Percentiles rank a stretch among this genome's conserved stretches.
Evolutionary conservation across 2,329 filamentous ascomycete species (phyloP).

Genomic region (Cercospora sp.): DNA sequence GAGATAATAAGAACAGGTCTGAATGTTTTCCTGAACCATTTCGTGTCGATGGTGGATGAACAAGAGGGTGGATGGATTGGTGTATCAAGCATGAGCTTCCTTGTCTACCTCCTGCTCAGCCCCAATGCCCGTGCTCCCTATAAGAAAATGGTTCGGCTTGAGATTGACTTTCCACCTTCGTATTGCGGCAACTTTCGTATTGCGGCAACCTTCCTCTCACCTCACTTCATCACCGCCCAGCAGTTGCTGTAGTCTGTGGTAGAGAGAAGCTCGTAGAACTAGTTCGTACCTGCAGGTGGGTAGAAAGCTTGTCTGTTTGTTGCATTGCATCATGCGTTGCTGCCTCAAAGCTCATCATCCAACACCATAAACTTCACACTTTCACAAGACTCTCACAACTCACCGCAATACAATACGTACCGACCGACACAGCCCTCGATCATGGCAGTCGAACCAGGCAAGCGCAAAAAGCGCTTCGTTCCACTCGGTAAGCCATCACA

Average conservation of each 20-base stretch:
- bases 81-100: neutral
- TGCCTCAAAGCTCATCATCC: conserved; percentile 1
- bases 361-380: neutral
- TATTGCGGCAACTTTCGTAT: neutral
- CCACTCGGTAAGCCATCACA: conserved; percentile 44
- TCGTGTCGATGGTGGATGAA: neutral
- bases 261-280: neutral
- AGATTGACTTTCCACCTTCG: neutral
- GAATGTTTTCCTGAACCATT: no score
- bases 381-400: neutral
- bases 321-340: conserved; percentile 6
- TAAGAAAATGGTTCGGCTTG: neutral
- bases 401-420: neutral
- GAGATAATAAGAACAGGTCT: no score
- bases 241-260: neutral
- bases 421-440: neutral
- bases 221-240: neutral
- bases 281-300: conserved; percentile 2
- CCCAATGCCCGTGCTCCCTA: neutral
- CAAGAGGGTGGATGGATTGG: neutral
- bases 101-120: neutral
- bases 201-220: neutral
- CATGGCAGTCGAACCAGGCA: conserved; percentile 13
- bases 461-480: conserved; percentile 19
- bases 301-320: conserved; percentile 1